A percentile compares a stretch with the other conserved stretches of the same genome.
These are phyloP conservation scores for Linum tenue DNA, from an alignment of 345 rosid species.

Conservation along the genomic window DNA sequence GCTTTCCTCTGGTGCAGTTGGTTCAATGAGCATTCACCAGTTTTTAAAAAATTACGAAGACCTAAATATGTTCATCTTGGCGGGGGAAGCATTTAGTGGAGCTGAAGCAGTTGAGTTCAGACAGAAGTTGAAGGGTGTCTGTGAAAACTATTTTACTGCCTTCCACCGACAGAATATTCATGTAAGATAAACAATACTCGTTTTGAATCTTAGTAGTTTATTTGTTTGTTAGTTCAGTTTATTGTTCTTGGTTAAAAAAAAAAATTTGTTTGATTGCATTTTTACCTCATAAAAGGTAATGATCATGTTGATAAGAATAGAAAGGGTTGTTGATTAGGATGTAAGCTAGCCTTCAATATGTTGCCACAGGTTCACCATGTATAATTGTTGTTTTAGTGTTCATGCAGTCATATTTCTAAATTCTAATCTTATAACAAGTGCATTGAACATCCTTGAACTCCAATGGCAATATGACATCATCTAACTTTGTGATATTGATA, in stretches of 20 bases:
- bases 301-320: neutral
- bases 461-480: neutral
- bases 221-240: neutral
- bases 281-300: neutral
- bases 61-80: slow-evolving; percentile 69
- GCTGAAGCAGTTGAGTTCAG: slow-evolving; percentile 84
- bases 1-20: slow-evolving; percentile 75
- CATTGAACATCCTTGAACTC: neutral
- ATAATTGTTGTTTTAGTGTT: neutral
- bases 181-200: slow-evolving; percentile 38
- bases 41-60: slow-evolving; percentile 91
- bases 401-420: no score
- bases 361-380: neutral
- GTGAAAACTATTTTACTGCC: slow-evolving; percentile 70
- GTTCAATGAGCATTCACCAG: slow-evolving; percentile 89
- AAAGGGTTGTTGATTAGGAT: no score
- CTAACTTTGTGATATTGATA: slow-evolving; percentile 16
- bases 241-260: neutral
- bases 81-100: slow-evolving; percentile 98
- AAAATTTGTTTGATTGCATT: neutral
- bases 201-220: neutral
- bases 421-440: neutral
- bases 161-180: slow-evolving; percentile 83
- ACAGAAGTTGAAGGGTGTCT: slow-evolving; percentile 80
- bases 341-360: no score